These are phyloP conservation scores for Hansenula sp. DNA, from an alignment of 1,139 yeast species.

Conservation along the genomic window DNA sequence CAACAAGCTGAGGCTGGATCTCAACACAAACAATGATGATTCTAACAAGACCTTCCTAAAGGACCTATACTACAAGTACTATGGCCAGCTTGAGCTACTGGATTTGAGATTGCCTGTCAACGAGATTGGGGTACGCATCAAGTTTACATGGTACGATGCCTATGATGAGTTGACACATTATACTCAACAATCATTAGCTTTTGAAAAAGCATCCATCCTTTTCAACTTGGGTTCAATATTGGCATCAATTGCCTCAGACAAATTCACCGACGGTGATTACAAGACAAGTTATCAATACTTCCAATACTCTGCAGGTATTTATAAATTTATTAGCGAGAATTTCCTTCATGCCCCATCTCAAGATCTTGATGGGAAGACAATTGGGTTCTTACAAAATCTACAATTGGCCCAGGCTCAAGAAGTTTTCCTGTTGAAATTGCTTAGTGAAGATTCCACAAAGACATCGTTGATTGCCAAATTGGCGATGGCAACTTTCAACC, in stretches of 20 bases:
- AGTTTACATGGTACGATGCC: slow-evolving; percentile 83
- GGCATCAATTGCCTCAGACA: slow-evolving; percentile 41
- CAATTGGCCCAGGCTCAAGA: slow-evolving; percentile 91
- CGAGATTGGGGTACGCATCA: slow-evolving; percentile 50
- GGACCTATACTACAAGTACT: slow-evolving; percentile 53
- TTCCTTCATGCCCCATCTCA: slow-evolving; percentile 87
- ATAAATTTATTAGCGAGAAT: slow-evolving; percentile 68
- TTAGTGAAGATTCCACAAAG: slow-evolving; percentile 42
- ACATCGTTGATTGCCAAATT: slow-evolving; percentile 72
- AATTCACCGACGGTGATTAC: slow-evolving; percentile 40
- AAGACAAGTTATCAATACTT: slow-evolving; percentile 60
- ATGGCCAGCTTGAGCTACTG: slow-evolving; percentile 76
- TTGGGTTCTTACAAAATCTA: slow-evolving; percentile 58
- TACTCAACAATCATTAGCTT: slow-evolving; percentile 67
- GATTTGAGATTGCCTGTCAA: slow-evolving; percentile 72
- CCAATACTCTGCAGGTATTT: slow-evolving; percentile 80
- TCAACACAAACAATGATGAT: slow-evolving; percentile 41
- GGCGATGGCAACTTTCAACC: slow-evolving; percentile 55
- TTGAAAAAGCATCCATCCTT: slow-evolving; percentile 83
- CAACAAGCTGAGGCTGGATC: slow-evolving; percentile 59
- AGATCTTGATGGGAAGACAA: slow-evolving; percentile 70
- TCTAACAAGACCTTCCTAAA: slow-evolving; percentile 10
- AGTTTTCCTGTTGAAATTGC: slow-evolving; percentile 62
- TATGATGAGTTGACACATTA: slow-evolving; percentile 50
- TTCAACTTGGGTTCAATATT: slow-evolving; percentile 68